Base-by-base conservation (phyloP, 176 grass and related monocot species). In the Miscanthus lutarioriparius region DNA sequence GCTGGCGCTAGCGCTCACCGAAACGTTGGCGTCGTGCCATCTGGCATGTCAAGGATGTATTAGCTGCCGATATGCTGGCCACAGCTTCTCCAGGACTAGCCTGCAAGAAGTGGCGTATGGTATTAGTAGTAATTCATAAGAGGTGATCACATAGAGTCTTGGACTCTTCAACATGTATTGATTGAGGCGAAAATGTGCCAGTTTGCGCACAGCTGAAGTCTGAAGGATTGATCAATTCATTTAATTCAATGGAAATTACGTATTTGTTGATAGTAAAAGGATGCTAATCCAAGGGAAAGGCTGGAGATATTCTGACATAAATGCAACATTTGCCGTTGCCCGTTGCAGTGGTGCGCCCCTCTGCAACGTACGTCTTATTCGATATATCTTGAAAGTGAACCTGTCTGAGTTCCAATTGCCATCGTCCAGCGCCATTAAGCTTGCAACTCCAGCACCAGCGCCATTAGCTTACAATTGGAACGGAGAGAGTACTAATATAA, bases 1-100 rank as follows among this genome's bases (percentile, higher is more conserved):
- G 73, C 72, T 8, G 82, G 85, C 64, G 75, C 92, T n/a, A 75
- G 80, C 58, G 45, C 90, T 44, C 93, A 95, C 66, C 90, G 91
- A 64, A 95, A 92, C 74, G 85, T 93, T 10, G 91, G 91, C 4
- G 84, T 83, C 37, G 82, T 98, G 11, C 89, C 85, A 1, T 90
- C 91, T 9, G 87, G 93, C 69, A 70, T 86, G 58, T 92, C 96
- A 10, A 95, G 83, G 78, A 95, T 95, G 89, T 92, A 94, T 78
- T 95, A 92, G 89, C 14, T 12, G 22, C 78, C 23, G 40, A 71
- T 3, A 39, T 22, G 58, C 25, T 85, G 30, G 49, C 27, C 17
- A 72, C 59, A 28, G 53, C 72, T 77, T 54, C 72, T 64, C 36
- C 33, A 73, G 61, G 27, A 71, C 26, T 86, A 59, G 67, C 37